Conservation (phyloP, 768 basidiomycete species). For the Lepiota subincarnata region DNA sequence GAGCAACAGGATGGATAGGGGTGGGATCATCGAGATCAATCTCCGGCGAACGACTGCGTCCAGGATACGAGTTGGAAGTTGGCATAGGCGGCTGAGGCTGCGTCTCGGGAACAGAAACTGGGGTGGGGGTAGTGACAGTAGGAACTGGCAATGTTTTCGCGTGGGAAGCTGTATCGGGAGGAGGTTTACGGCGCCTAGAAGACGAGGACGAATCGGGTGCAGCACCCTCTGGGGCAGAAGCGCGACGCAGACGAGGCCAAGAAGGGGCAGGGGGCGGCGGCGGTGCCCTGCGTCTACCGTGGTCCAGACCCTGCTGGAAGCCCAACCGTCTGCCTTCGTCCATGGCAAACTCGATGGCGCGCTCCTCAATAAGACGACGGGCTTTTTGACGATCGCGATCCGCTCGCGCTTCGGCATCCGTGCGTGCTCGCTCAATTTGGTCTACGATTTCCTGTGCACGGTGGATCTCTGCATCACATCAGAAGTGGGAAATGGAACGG, state of each 20-base stretch:
- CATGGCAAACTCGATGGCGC: conserved; percentile 43
- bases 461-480: conserved; percentile 36
- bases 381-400: conserved; percentile 40
- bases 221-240: too few species aligned
- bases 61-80: conserved; percentile 12
- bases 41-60: conserved; percentile 18
- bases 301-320: conserved; percentile 44
- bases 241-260: neutral
- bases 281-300: conserved; percentile 15
- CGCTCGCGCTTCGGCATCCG: conserved; percentile 45
- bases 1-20: conserved; percentile 17
- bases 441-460: conserved; percentile 51
- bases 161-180: conserved; percentile 16
- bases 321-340: conserved; percentile 53
- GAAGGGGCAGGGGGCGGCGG: neutral
- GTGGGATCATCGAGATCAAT: conserved; percentile 9
- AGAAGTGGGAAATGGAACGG: neutral
- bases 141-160: conserved; percentile 15
- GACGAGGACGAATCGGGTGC: neutral
- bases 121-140: conserved; percentile 21
- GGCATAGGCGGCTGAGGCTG: conserved; percentile 20
- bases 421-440: conserved; percentile 42
- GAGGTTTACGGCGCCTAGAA: conserved; percentile 5
- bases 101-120: conserved; percentile 17
- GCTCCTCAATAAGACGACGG: conserved; percentile 42